Evolutionary conservation across 306 rosid genomes (phyloP).

Genomic region (Luffa aegyptiaca): DNA sequence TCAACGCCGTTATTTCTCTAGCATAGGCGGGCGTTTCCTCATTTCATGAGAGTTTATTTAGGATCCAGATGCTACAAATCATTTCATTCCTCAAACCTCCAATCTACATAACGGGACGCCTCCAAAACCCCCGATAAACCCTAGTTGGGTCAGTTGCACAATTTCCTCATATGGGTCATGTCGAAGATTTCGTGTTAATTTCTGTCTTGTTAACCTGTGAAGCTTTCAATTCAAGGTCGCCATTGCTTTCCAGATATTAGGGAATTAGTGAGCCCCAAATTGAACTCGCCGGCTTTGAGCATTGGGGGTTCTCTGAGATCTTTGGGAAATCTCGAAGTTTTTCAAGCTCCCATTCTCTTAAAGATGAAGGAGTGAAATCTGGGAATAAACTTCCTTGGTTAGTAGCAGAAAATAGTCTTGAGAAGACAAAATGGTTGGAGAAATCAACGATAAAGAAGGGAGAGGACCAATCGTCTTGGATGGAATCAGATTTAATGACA

Average conservation of each 20-base stretch:
- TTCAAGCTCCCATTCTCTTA: conserved; percentile 25
- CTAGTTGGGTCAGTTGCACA: not conserved
- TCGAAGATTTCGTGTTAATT: not conserved
- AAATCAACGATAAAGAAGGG: conserved; percentile 6
- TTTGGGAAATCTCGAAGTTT: conserved; percentile 24
- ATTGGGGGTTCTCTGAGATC: conserved; percentile 22
- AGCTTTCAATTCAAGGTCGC: not conserved
- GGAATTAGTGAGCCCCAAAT: conserved; percentile 11
- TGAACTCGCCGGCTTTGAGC: conserved; percentile 16
- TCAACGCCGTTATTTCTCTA: not conserved
- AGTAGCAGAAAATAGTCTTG: conserved; percentile 20
- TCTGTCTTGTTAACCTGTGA: conserved; percentile 13
- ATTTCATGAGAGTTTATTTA: conserved; percentile 42
- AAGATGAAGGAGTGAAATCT: conserved; percentile 9
- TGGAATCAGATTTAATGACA: conserved; percentile 15
- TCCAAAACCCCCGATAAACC: conserved; percentile 33
- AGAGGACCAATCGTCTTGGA: conserved; percentile 21
- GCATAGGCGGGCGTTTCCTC: conserved; percentile 40
- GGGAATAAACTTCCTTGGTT: conserved; percentile 66
- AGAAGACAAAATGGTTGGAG: conserved; percentile 15
- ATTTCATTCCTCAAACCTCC: conserved; percentile 25
- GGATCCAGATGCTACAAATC: conserved; percentile 40
- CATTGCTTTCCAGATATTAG: conserved; percentile 15
- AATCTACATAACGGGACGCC: conserved; percentile 20
- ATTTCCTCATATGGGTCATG: conserved; percentile 3